Conservation (phyloP, 352 stramenopile species). For the Phytophthora boehmeriae region DNA sequence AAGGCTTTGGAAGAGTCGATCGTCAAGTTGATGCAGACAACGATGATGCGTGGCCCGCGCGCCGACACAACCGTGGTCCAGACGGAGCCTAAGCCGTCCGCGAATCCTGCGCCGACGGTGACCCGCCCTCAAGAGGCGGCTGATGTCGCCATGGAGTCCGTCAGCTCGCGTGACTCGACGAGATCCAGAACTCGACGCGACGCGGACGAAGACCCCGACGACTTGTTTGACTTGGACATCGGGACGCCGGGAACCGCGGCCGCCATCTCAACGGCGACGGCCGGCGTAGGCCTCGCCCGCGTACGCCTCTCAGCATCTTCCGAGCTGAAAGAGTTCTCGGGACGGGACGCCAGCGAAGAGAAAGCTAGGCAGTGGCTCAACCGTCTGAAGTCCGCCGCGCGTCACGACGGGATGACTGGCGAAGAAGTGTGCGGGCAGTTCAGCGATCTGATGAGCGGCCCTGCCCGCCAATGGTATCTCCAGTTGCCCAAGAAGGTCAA, state of each 20-base stretch:
- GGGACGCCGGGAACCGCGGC: not conserved
- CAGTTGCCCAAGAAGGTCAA: not conserved
- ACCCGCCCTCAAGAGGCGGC: too few relatives aligned
- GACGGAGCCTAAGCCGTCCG: too few relatives aligned
- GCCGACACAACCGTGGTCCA: not conserved
- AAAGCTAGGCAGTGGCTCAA: too few relatives aligned
- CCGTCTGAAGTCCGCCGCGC: not conserved
- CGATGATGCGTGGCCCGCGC: constrained; percentile 7
- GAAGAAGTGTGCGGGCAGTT: not conserved
- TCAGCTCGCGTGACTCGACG: not conserved
- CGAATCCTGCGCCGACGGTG: too few relatives aligned
- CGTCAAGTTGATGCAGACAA: not conserved
- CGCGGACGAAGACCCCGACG: not conserved
- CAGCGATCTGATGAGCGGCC: not conserved
- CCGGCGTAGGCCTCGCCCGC: too few relatives aligned
- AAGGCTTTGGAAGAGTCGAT: constrained; percentile 3
- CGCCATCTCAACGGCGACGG: too few relatives aligned
- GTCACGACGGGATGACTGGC: not conserved
- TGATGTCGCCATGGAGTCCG: too few relatives aligned
- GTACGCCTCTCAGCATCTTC: too few relatives aligned
- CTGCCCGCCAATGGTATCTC: not conserved
- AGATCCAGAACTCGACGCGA: not conserved
- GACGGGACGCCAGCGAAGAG: too few relatives aligned
- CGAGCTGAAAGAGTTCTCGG: too few relatives aligned
- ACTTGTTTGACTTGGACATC: not conserved